phyloP scores from a whole-genome alignment of 2,329 filamentous ascomycete species.

The Achaetomium macrosporum region DNA sequence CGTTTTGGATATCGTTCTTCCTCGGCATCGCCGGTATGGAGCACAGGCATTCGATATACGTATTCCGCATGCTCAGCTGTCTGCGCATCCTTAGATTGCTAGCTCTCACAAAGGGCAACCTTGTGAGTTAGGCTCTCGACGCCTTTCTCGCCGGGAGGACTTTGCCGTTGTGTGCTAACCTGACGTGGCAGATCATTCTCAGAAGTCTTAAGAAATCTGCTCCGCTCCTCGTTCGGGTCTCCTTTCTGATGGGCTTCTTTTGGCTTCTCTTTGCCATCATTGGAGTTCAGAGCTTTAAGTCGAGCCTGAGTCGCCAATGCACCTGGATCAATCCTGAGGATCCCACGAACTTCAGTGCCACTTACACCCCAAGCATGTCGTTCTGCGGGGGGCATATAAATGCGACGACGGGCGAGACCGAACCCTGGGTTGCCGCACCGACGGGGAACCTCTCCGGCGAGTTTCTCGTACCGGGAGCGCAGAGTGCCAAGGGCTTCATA shows the following conservation, averaged over 20 bases:
- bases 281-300: slow-evolving; percentile 93
- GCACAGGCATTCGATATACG: slow-evolving; percentile 64
- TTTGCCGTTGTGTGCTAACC: slow-evolving; percentile 6
- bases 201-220: slow-evolving; percentile 93
- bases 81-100: slow-evolving; percentile 88
- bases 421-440: slow-evolving; percentile 60
- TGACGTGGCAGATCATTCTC: slow-evolving; percentile 65
- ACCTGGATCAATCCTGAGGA: slow-evolving; percentile 66
- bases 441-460: slow-evolving; percentile 17
- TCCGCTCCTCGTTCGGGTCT: slow-evolving; percentile 84
- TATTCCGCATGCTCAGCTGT: slow-evolving; percentile 96
- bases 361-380: slow-evolving; percentile 60
- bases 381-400: slow-evolving; percentile 84
- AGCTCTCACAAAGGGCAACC: slow-evolving; percentile 86
- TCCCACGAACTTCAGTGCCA: slow-evolving; percentile 46
- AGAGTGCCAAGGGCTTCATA: slow-evolving; percentile 71
- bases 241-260: slow-evolving; percentile 92
- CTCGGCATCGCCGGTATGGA: slow-evolving; percentile 68
- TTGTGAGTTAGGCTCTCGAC: slow-evolving; percentile 48
- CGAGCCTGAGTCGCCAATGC: slow-evolving; percentile 69
- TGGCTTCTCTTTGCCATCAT: slow-evolving; percentile 97
- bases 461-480: slow-evolving; percentile 45
- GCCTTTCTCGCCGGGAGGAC: not conserved
- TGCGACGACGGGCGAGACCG: slow-evolving; percentile 47
- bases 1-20: slow-evolving; percentile 87